These are phyloP conservation scores for Lachnellula cervina DNA, from an alignment of 2,329 filamentous ascomycete species.

Conservation along the genomic window DNA sequence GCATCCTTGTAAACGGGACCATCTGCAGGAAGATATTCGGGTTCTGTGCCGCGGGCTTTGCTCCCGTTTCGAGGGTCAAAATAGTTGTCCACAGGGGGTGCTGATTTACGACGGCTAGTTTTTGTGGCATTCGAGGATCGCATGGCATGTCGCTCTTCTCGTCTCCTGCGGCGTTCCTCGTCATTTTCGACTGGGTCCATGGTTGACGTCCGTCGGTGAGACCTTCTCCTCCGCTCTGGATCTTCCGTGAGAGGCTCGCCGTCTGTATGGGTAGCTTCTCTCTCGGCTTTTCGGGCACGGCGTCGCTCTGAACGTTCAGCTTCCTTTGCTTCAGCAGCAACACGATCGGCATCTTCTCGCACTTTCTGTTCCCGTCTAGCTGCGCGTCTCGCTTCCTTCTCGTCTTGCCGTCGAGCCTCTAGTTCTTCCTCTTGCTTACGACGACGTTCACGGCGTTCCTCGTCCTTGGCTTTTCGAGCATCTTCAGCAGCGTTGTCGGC, in stretches of 20 bases:
- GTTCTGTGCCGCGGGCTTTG: slow-evolving; percentile 33
- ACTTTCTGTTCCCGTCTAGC: slow-evolving; percentile 49
- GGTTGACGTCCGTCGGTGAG: slow-evolving; percentile 46
- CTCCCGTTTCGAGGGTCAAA: slow-evolving; percentile 40
- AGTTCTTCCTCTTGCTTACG: slow-evolving; percentile 53
- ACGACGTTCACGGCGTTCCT: slow-evolving; percentile 50
- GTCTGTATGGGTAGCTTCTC: slow-evolving; percentile 38
- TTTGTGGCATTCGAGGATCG: slow-evolving; percentile 32
- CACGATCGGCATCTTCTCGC: slow-evolving; percentile 38
- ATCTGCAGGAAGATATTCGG: slow-evolving; percentile 25
- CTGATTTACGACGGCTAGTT: slow-evolving; percentile 39
- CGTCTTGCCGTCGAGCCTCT: slow-evolving; percentile 49
- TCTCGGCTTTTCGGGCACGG: slow-evolving; percentile 39
- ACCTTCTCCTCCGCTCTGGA: slow-evolving; percentile 35
- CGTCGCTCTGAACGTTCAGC: slow-evolving; percentile 46
- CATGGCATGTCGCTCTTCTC: slow-evolving; percentile 46
- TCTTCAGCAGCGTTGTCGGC: slow-evolving; percentile 48
- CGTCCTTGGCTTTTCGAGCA: slow-evolving; percentile 51
- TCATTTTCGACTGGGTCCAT: slow-evolving; percentile 46
- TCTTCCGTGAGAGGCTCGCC: slow-evolving; percentile 44
- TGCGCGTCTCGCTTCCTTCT: slow-evolving; percentile 54
- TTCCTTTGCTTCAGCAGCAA: slow-evolving; percentile 33
- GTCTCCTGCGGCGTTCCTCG: slow-evolving; percentile 49
- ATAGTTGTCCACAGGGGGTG: slow-evolving; percentile 42
- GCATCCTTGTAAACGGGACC: slow-evolving; percentile 26